phyloP scores from a whole-genome alignment of 768 basidiomycete species.

The Inosperma sp. region DNA sequence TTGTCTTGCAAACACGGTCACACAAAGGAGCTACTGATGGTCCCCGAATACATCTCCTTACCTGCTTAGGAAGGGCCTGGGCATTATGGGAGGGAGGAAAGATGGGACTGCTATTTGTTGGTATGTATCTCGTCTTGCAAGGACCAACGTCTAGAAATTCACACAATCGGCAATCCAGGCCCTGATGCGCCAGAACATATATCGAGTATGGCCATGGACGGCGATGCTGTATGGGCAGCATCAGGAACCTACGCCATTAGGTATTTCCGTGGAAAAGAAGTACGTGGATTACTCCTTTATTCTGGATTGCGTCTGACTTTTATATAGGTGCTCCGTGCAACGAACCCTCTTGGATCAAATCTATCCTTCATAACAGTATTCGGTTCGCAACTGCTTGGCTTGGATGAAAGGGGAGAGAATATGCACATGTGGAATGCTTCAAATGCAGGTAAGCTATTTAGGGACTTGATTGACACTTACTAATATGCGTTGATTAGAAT shows the following conservation, averaged over 20 bases:
- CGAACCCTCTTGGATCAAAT: slow-evolving; percentile 58
- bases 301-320: slow-evolving; percentile 7
- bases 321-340: slow-evolving; percentile 49
- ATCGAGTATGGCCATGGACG: slow-evolving; percentile 72
- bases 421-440: slow-evolving; percentile 76
- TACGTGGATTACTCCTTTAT: slow-evolving; percentile 22
- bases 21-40: slow-evolving; percentile 82
- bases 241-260: slow-evolving; percentile 66
- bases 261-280: slow-evolving; percentile 88
- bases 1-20: slow-evolving; percentile 79
- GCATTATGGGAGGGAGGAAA: slow-evolving; percentile 94
- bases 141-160: neutral
- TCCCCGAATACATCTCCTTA: slow-evolving; percentile 78
- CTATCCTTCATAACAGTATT: slow-evolving; percentile 72
- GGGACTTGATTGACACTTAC: neutral
- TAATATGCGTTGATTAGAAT: slow-evolving; percentile 36
- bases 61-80: slow-evolving; percentile 87
- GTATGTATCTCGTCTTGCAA: slow-evolving; percentile 48
- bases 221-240: slow-evolving; percentile 81
- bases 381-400: slow-evolving; percentile 72
- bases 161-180: slow-evolving; percentile 43
- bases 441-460: slow-evolving; percentile 45
- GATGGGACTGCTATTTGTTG: slow-evolving; percentile 90
- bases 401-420: slow-evolving; percentile 72
- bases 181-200: slow-evolving; percentile 77